A percentile compares a stretch with the other conserved stretches of the same genome.
Conservation (phyloP, 192 early-diverging fungal species). For the Neocallimastix lanati region DNA sequence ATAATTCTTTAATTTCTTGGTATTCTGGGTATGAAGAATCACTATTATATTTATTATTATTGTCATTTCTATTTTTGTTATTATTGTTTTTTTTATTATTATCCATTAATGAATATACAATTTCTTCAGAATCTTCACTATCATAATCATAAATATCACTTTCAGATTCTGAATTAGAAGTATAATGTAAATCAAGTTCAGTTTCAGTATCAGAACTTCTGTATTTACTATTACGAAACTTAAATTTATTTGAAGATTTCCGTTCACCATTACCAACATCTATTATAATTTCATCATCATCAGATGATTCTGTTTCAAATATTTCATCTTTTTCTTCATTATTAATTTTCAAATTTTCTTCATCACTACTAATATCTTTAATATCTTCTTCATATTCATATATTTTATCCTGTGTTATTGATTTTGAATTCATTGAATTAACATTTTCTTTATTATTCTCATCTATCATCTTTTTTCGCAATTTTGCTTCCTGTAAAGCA, state of each 20-base stretch:
- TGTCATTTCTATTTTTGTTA: no score
- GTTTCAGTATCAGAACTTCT: neutral
- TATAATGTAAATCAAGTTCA: neutral
- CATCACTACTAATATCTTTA: neutral
- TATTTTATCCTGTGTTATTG: neutral
- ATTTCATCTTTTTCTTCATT: neutral
- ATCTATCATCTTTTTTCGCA: neutral
- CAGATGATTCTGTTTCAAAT: neutral
- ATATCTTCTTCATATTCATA: neutral
- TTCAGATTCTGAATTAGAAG: neutral
- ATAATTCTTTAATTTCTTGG: neutral
- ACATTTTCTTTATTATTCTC: neutral
- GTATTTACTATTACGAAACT: neutral
- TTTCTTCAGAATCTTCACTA: neutral
- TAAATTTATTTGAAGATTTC: neutral
- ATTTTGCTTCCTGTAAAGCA: neutral
- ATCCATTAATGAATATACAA: neutral
- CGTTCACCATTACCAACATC: neutral
- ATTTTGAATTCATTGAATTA: neutral
- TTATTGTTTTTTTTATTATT: neutral
- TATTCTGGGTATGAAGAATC: neutral
- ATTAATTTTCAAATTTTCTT: neutral
- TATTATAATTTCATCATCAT: neutral
- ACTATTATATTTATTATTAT: no score
- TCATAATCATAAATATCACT: neutral